Conservation (phyloP, 2,329 filamentous ascomycete species). For the Orbilia brochopaga region DNA sequence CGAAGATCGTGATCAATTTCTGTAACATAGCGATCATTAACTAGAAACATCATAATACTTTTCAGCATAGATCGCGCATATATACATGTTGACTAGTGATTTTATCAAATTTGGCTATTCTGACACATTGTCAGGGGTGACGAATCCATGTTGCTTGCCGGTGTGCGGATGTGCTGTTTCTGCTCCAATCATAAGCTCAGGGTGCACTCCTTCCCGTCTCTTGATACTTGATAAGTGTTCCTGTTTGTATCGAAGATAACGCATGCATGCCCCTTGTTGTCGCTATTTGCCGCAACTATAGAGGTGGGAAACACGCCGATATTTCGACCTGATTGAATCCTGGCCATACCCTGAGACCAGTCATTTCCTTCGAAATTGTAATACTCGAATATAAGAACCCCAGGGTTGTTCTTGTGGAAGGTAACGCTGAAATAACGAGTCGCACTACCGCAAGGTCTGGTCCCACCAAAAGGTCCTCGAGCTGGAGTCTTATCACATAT, state of each 20-base stretch:
- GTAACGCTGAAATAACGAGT: constrained; percentile 26
- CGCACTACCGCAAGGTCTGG: constrained; percentile 7
- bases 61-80: too few relatives aligned
- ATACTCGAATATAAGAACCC: constrained; percentile 18
- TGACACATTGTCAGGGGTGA: too few relatives aligned
- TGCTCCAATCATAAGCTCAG: not conserved
- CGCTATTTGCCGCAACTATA: constrained; percentile 1
- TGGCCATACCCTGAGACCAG: constrained; percentile 14
- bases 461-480: not conserved
- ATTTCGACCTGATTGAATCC: constrained; percentile 11
- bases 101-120: too few relatives aligned
- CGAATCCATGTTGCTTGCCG: too few relatives aligned
- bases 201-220: not conserved
- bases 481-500: constrained; percentile 16
- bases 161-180: too few relatives aligned
- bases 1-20: too few relatives aligned
- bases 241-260: constrained; percentile 21
- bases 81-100: too few relatives aligned
- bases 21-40: too few relatives aligned
- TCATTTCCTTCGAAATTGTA: constrained; percentile 23
- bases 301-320: not conserved
- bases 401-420: constrained; percentile 16
- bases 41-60: too few relatives aligned
- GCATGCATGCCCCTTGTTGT: constrained; percentile 18
- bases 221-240: constrained; percentile 18